phyloP scores from a whole-genome alignment of 2,329 filamentous ascomycete species.

The Fusarium cyanostomum region DNA sequence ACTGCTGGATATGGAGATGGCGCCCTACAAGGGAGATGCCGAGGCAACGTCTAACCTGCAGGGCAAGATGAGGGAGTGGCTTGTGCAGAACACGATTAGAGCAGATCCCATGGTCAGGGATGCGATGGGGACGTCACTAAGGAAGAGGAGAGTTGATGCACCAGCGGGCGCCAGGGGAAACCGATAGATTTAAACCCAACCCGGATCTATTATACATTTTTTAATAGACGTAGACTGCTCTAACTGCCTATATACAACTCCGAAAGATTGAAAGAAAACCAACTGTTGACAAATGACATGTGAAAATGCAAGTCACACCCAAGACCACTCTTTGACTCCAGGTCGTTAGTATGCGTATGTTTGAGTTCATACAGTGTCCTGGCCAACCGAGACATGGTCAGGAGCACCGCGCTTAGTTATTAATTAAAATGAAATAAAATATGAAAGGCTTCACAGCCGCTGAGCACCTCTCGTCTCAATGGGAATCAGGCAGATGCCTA shows the following conservation, averaged over 20 bases:
- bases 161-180: slow-evolving; percentile 68
- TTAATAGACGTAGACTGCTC: slow-evolving; percentile 27
- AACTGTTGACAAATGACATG: slow-evolving; percentile 15
- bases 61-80: slow-evolving; percentile 81
- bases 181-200: slow-evolving; percentile 38
- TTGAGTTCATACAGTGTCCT: slow-evolving; percentile 1
- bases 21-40: slow-evolving; percentile 80
- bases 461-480: slow-evolving; percentile 71
- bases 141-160: slow-evolving; percentile 68
- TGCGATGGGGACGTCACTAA: slow-evolving; percentile 75
- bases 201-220: slow-evolving; percentile 21
- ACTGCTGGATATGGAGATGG: slow-evolving; percentile 80
- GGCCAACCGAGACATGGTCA: background rate
- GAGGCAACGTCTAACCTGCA: slow-evolving; percentile 67
- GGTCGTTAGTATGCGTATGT: slow-evolving; percentile 32
- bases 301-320: slow-evolving; percentile 26
- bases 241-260: slow-evolving; percentile 16
- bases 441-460: slow-evolving; percentile 54
- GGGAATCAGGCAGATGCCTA: slow-evolving; percentile 67
- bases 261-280: slow-evolving; percentile 9
- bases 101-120: slow-evolving; percentile 83
- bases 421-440: background rate
- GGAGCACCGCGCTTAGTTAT: slow-evolving; percentile 9
- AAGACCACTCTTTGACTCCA: slow-evolving; percentile 36
- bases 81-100: slow-evolving; percentile 86